Conservation (phyloP, 768 basidiomycete species). For the Mycena vulgaris region DNA sequence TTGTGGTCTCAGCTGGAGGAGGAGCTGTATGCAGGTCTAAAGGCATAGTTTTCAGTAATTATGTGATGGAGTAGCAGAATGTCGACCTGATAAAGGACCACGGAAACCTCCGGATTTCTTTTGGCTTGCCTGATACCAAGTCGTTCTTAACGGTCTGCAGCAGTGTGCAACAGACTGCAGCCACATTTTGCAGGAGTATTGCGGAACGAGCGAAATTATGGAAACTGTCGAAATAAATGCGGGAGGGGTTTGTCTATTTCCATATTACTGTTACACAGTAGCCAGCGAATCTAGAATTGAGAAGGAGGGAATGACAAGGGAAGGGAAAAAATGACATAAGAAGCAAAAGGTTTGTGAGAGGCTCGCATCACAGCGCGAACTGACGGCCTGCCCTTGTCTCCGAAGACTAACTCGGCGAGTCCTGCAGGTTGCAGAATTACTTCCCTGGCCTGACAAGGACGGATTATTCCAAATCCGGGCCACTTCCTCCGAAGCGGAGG, state of each 20-base stretch:
- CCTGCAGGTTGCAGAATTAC: conserved; percentile 93
- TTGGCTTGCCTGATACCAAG: too few species aligned
- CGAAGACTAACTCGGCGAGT: conserved; percentile 93
- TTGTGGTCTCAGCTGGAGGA: conserved; percentile 19
- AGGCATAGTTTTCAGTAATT: not conserved
- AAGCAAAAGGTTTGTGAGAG: conserved; percentile 81
- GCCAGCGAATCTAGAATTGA: not conserved
- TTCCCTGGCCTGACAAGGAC: conserved; percentile 91
- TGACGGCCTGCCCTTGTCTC: conserved; percentile 90
- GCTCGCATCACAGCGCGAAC: conserved; percentile 86
- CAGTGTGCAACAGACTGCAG: too few species aligned
- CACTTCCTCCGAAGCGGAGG: conserved; percentile 75
- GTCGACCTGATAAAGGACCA: too few species aligned
- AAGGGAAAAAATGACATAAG: conserved; percentile 34
- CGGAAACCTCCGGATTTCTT: too few species aligned
- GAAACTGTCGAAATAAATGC: too few species aligned
- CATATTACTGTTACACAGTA: too few species aligned
- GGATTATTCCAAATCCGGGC: conserved; percentile 84
- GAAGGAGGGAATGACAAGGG: not conserved
- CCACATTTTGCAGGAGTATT: too few species aligned
- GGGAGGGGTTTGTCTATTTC: not conserved
- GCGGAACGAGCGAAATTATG: too few species aligned
- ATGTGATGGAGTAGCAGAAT: too few species aligned
- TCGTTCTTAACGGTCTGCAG: too few species aligned
- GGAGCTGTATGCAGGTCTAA: conserved; percentile 9